Evolutionary conservation across 2,329 filamentous ascomycete genomes (phyloP), one percentile per base, ranked within the genome.

Genomic region (Sclerotinia sclerotiorum): DNA sequence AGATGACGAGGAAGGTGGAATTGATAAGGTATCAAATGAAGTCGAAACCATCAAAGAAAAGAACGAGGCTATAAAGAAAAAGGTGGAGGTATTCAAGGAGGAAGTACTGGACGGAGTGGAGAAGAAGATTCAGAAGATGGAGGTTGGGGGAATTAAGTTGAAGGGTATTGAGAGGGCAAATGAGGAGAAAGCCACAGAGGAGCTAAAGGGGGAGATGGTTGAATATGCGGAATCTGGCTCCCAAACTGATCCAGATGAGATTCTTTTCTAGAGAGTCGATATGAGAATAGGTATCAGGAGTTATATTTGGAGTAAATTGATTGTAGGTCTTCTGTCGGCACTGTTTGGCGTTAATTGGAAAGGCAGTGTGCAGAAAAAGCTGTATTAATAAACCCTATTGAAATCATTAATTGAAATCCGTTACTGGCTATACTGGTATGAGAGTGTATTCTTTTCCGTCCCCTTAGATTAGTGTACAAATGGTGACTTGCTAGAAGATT

Each of bases 171-270:
- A 68, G 32, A 42, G 44, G 5, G 65, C 44, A n/a, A 60, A 24
- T 29, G 29, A 48, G n/a, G 27, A 56, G 39, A 65, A 67, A 46
- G 51, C 60, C 11, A 29, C 32, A 5, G 46, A 67, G 13, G 35
- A 46, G 17, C 13, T 27, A n/a, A 32, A 44, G n/a, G 46, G 39
- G 39, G 52, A 49, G 19, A 58, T 15, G 42, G 17, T 51, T 42
- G 54, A 66, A 29, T 51, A 27, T 66, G 42, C 52, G 15, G 64
- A 57, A 24, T 57, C 63, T 42, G 63, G 21, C 7, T 57, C 63
- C 24, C 49, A 65, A 29, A 57, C 49, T 5, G 52, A 24, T n/a
- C 10, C 24, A 29, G 57, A n/a, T 46, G 42, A 60, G 57, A 29
- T 60, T 3, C 39, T 60, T 46, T 39, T 32, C 5, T 60, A 60